Percentiles rank a stretch among this genome's conserved stretches.
These are phyloP conservation scores for Rhamnella rubrinervis DNA, from an alignment of 331 rosid species.

Conservation along the genomic window DNA sequence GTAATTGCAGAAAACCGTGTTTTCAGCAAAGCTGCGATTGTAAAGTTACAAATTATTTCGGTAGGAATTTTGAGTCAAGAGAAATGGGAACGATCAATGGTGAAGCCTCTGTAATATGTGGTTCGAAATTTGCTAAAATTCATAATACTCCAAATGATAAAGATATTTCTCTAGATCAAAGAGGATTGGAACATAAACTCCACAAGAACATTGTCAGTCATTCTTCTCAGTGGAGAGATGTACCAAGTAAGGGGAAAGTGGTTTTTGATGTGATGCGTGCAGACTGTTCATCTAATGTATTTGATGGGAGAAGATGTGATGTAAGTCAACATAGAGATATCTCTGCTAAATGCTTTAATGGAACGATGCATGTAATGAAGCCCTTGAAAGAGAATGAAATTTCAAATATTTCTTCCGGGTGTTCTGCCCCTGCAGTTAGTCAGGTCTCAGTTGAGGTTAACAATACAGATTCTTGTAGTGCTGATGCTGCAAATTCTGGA, in stretches of 20 bases:
- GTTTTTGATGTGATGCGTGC: conserved; percentile 31
- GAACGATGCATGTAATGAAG: conserved; percentile 18
- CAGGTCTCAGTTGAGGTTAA: conserved; percentile 45
- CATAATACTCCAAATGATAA: conserved; percentile 20
- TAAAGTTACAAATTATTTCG: conserved; percentile 28
- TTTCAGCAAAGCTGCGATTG: conserved; percentile 27
- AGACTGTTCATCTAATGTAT: conserved; percentile 30
- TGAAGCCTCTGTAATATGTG: conserved; percentile 31
- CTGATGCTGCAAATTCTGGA: conserved; percentile 39
- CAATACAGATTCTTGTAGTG: conserved; percentile 40
- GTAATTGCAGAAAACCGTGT: conserved; percentile 33
- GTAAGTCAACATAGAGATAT: conserved; percentile 29
- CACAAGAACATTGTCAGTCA: conserved; percentile 23
- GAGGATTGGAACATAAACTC: conserved; percentile 26
- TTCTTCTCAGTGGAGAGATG: conserved; percentile 62
- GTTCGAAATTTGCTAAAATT: conserved; percentile 36
- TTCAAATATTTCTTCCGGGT: conserved; percentile 54
- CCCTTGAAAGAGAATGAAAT: conserved; percentile 44
- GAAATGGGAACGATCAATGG: conserved; percentile 22
- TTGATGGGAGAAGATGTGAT: conserved; percentile 36
- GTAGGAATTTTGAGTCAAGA: conserved; percentile 35
- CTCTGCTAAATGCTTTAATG: conserved; percentile 30
- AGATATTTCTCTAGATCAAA: conserved; percentile 27
- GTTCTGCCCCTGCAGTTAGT: conserved; percentile 50
- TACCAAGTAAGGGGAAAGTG: conserved; percentile 54